phyloP scores from a whole-genome alignment of 1,284 basidiomycete species.

The Ustilago tritici region DNA sequence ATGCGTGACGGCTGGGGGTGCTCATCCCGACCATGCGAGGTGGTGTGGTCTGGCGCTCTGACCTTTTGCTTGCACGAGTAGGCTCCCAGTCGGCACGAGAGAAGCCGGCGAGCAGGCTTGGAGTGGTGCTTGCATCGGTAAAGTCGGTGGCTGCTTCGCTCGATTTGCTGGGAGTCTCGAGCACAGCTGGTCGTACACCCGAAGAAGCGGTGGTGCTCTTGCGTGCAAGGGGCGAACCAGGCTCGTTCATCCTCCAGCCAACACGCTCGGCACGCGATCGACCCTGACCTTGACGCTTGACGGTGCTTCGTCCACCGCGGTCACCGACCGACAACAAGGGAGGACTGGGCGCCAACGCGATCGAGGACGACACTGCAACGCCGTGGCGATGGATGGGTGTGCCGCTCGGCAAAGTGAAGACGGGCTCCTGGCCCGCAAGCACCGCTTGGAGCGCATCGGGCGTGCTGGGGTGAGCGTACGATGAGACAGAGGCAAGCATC shows the following conservation, averaged over 20 bases:
- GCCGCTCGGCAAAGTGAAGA: conserved; percentile 47
- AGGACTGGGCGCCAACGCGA: conserved; percentile 59
- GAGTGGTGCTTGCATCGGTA: conserved; percentile 45
- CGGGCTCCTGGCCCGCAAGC: conserved; percentile 44
- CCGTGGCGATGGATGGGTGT: conserved; percentile 50
- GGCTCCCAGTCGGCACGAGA: conserved; percentile 51
- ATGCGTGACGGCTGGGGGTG: conserved; percentile 50
- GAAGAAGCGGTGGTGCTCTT: conserved; percentile 56
- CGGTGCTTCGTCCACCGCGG: conserved; percentile 40
- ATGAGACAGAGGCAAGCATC: conserved; percentile 40
- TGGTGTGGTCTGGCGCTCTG: conserved; percentile 38
- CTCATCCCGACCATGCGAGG: conserved; percentile 40
- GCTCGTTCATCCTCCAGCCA: conserved; percentile 58
- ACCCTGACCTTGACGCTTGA: conserved; percentile 51
- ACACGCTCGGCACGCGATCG: conserved; percentile 54
- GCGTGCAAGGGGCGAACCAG: conserved; percentile 60
- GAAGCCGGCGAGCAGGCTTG: conserved; percentile 48
- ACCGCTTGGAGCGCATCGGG: conserved; percentile 44
- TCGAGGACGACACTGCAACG: conserved; percentile 51
- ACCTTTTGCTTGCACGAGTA: conserved; percentile 22
- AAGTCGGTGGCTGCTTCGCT: conserved; percentile 45
- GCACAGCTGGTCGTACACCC: conserved; percentile 39
- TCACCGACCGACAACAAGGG: conserved; percentile 44
- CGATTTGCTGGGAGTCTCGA: conserved; percentile 39
- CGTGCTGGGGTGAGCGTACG: conserved; percentile 50